Evolutionary conservation across 257 asterid genomes (phyloP).

Genomic region (Petunia axillaris): DNA sequence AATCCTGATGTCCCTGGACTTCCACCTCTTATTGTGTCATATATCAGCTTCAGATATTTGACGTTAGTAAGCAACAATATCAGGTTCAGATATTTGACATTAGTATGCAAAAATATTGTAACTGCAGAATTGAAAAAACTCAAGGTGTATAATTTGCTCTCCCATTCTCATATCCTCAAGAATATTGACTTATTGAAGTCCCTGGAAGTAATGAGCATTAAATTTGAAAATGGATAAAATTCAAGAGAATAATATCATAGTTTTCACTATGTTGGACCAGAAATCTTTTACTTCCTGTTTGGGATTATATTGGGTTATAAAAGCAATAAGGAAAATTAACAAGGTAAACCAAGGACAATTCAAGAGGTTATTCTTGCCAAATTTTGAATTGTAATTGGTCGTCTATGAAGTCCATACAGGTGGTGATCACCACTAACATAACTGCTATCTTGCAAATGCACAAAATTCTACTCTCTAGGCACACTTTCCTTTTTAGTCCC

Average conservation of each 20-base stretch:
- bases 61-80: constrained; percentile 32
- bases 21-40: constrained; percentile 84
- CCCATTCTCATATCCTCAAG: neutral
- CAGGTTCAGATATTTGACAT: constrained; percentile 49
- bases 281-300: neutral
- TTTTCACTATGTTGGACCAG: neutral
- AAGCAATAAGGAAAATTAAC: neutral
- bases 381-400: neutral
- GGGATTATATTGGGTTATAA: constrained; percentile 5
- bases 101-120: neutral
- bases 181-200: neutral
- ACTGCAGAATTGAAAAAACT: constrained; percentile 11
- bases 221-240: constrained; percentile 1
- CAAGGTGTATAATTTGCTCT: neutral
- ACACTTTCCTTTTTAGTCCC: too few relatives aligned
- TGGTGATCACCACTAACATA: neutral
- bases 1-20: constrained; percentile 89
- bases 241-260: neutral
- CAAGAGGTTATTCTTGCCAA: neutral
- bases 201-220: neutral
- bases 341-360: constrained; percentile 19
- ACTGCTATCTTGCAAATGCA: neutral
- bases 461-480: too few relatives aligned
- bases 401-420: neutral
- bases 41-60: constrained; percentile 63